Evolutionary conservation across 202 grass and related monocot species (phyloP).

Genomic region (Carex sylvatica): DNA sequence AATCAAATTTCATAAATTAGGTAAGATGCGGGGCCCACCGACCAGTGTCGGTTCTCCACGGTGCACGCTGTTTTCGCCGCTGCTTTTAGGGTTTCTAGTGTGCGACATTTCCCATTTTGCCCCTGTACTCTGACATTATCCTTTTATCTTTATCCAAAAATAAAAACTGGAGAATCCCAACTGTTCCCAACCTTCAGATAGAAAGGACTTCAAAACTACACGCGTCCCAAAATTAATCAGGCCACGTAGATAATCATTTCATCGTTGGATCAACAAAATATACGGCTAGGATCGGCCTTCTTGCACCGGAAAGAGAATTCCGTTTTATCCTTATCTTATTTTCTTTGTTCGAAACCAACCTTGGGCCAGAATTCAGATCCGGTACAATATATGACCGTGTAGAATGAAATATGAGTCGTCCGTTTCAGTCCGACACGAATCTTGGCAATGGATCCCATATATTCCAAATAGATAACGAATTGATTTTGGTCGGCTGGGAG

Average conservation of each 20-base stretch:
- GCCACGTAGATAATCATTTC: conserved; percentile 9
- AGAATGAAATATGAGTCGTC: too few relatives aligned
- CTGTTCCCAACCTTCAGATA: not conserved
- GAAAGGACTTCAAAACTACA: not conserved
- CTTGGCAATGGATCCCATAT: too few relatives aligned
- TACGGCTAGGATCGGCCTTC: not conserved
- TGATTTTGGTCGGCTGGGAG: too few relatives aligned
- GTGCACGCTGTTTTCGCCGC: not conserved
- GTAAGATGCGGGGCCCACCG: not conserved
- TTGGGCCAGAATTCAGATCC: not conserved
- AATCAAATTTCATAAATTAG: not conserved
- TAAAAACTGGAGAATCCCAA: not conserved
- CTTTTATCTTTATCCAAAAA: not conserved
- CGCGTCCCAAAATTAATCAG: not conserved
- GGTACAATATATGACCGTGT: too few relatives aligned
- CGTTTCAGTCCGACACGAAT: too few relatives aligned
- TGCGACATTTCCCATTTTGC: not conserved
- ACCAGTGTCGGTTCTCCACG: not conserved
- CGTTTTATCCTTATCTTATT: conserved; percentile 33
- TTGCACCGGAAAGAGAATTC: not conserved
- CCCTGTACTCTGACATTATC: not conserved
- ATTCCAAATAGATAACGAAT: too few relatives aligned
- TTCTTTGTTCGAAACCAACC: not conserved
- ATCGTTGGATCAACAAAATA: not conserved
- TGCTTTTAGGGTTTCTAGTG: not conserved